Evolutionary conservation across 2,329 filamentous ascomycete genomes (phyloP), one percentile per base, ranked within the genome.

Genomic region (Ophioceras dolichostomum): DNA sequence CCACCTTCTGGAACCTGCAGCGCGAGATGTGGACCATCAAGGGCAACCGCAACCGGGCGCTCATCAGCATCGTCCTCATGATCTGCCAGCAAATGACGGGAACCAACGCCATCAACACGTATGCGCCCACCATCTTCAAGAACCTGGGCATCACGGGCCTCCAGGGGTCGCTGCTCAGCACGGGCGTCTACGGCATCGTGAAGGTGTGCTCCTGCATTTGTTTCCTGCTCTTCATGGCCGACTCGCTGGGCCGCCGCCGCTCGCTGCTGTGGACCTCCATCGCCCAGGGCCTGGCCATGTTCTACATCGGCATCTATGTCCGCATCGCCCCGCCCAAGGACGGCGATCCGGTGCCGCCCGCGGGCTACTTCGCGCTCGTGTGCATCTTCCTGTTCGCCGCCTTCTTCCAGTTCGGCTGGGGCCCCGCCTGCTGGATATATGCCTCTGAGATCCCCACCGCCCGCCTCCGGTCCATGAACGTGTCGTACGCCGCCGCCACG

Each of bases 81-180:
- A 56, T 70, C 14, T 68, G 64, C 49, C 66, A 70, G 43, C 66
- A 70, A 45, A 67, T 68, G 62, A 70, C 66, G 0, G 73, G 74
- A 2, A 77, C 76, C 51, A 80, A 80, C 47, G 75, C 74, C 4
- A 70, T 76, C 52, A 79, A 78, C 56, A 78, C 79, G 53, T 77
- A 74, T 50, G 65, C 62, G 0, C 75, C 76, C 0, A 75, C 68
- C 2, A 70, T 81, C n/a, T 82, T 82, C 60, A 62, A 64, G 43
- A 70, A 66, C 14, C 70, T 82, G 31, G 77, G 77, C 18, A 63
- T 81, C 37, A 61, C 49, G 1, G 73, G 74, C 4, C 71, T 70
- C 4, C 70, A 67, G 49, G 68, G 67, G 3, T 60, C 63, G 17
- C 67, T 80, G 43, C 59, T 80, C 16, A 76, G 75, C 1, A 80